Evolutionary conservation across 2,329 filamentous ascomycete genomes (phyloP).

Genomic region (Coniochaeta sp.): DNA sequence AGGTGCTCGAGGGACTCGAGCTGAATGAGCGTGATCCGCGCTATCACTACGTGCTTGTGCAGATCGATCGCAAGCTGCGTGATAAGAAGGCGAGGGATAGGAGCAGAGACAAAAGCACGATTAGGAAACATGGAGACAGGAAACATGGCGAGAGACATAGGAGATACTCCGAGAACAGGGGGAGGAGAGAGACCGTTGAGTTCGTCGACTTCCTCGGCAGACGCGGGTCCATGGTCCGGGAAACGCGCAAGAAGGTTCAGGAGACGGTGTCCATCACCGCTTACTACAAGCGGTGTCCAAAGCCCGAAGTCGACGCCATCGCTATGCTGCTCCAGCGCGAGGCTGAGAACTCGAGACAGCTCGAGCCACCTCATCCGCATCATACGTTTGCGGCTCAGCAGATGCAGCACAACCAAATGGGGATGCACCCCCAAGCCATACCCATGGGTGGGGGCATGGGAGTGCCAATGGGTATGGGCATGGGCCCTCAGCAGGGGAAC

Average conservation of each 20-base stretch:
- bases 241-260: conserved; percentile 19
- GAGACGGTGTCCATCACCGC: conserved; percentile 34
- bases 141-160: conserved; percentile 11
- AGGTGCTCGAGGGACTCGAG: conserved; percentile 25
- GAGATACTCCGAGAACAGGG: not conserved
- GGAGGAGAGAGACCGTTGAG: not conserved
- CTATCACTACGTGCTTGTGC: conserved; percentile 33
- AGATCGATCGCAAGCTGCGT: conserved; percentile 31
- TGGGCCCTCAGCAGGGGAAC: not conserved
- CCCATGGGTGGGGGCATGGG: not conserved
- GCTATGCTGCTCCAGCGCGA: conserved; percentile 16
- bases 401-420: conserved; percentile 1
- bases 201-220: not conserved
- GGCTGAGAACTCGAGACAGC: conserved; percentile 3
- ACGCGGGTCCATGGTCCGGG: not conserved
- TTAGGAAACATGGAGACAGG: conserved; percentile 3
- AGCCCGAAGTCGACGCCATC: conserved; percentile 20
- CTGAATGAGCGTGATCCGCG: conserved; percentile 25
- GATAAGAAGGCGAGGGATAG: conserved; percentile 16
- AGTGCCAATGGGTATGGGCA: not conserved
- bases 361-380: conserved; percentile 2
- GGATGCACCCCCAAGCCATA: not conserved
- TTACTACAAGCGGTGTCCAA: conserved; percentile 37
- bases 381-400: conserved; percentile 4
- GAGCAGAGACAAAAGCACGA: conserved; percentile 4